Evolutionary conservation across 768 basidiomycete species (phyloP), one percentile per base, ranked within the genome.

Genomic region (Suillus subluteus): DNA sequence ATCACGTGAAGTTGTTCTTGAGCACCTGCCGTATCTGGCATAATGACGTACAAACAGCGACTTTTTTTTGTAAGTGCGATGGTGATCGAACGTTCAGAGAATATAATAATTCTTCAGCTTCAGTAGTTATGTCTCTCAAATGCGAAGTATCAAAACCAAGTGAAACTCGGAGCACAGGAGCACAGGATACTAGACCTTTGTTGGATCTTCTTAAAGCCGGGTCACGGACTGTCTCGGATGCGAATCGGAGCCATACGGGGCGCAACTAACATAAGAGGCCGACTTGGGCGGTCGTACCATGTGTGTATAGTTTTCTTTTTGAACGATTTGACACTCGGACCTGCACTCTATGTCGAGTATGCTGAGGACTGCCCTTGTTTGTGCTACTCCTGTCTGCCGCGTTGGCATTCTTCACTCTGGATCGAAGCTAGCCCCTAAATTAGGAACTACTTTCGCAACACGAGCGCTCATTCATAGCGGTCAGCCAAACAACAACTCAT

Each of bases 241-340:
- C 32, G 23, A 13, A 0, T 76, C 76, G 76, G 76, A 66, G 67
- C 26, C 43, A 54, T 62, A 69, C 76, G 76, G 76, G 26, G 8
- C 8, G 21, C 38, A 18, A 1, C 30, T 50, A 65, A 62, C 70
- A 70, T 77, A 74, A 77, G 30, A 77, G 67, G 18, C 35, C 35
- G 41, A 38, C 58, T 56, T 26, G 52, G 8, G n/a, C 65, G 40
- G 1, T 40, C 65, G 44, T 15, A 37, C 13, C 32, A 32, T 62
- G 12, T 2, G 16, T 23, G 11, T 3, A 32, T 41, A 63, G 21
- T 40, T 23, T 32, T 46, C 32, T 48, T 63, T 16, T 30, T 6
- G 1, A 63, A 63, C 32, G 8, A 40, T 40, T 16, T 9, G 15
- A 12, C 65, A n/a, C 30, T 64, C 11, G 21, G 18, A 26, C n/a